Evolutionary conservation across 2,329 filamentous ascomycete species (phyloP).

Genomic region (Penicillium sp.): DNA sequence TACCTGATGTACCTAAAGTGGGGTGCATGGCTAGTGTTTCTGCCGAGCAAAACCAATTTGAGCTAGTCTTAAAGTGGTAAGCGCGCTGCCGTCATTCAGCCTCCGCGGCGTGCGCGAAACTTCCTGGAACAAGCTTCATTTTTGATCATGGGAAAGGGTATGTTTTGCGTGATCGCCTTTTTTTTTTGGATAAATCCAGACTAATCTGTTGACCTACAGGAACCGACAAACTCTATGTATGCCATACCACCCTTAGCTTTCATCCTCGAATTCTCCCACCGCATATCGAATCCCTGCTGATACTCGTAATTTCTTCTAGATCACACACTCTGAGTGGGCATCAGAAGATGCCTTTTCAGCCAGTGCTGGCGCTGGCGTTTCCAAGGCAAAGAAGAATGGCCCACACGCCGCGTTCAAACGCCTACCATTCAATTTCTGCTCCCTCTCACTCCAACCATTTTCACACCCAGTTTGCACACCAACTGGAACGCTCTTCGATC

Average conservation of each 20-base stretch:
- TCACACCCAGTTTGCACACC: constrained; percentile 88
- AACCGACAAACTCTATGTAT: constrained; percentile 53
- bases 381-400: constrained; percentile 52
- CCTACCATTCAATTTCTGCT: constrained; percentile 97
- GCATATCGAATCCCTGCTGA: constrained; percentile 20
- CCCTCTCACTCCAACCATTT: constrained; percentile 92
- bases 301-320: constrained; percentile 49
- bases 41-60: not conserved
- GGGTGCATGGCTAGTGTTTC: not conserved
- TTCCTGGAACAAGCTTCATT: constrained; percentile 2
- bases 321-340: constrained; percentile 97
- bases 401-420: constrained; percentile 72
- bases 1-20: too few species aligned
- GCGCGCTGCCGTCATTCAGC: constrained; percentile 11
- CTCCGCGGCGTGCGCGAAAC: constrained; percentile 1
- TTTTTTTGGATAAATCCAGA: not conserved
- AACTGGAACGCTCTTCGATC: constrained; percentile 86
- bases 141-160: constrained; percentile 39
- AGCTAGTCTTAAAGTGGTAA: constrained; percentile 8
- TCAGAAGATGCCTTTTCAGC: constrained; percentile 86
- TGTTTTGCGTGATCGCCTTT: constrained; percentile 9
- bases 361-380: constrained; percentile 67
- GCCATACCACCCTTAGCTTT: constrained; percentile 12
- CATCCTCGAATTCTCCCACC: not conserved
- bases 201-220: constrained; percentile 28